These are phyloP conservation scores for Monilinia fructigena DNA, from an alignment of 2,329 filamentous ascomycete genomes.

Conservation along the genomic window DNA sequence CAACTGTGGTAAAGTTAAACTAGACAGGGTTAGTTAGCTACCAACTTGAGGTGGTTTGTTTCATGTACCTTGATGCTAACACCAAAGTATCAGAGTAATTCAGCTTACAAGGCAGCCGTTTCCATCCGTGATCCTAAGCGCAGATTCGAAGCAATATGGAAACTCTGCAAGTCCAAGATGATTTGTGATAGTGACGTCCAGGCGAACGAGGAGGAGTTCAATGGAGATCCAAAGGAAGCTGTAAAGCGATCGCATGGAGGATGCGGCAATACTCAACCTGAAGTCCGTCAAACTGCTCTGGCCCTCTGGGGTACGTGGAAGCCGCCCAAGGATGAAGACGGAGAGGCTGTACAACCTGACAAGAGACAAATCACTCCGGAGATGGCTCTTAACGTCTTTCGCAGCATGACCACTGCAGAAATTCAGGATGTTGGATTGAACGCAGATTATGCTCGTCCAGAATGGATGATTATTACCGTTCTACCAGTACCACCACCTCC, in stretches of 20 bases:
- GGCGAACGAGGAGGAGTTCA: slow-evolving; percentile 66
- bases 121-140: slow-evolving; percentile 87
- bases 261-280: slow-evolving; percentile 87
- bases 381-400: slow-evolving; percentile 82
- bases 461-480: slow-evolving; percentile 98
- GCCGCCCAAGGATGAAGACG: slow-evolving; percentile 71
- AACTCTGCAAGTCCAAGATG: slow-evolving; percentile 84
- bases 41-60: slow-evolving; percentile 55
- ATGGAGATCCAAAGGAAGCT: slow-evolving; percentile 55
- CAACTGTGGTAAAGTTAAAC: slow-evolving; percentile 96
- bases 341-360: slow-evolving; percentile 65
- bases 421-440: slow-evolving; percentile 87
- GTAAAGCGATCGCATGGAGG: slow-evolving; percentile 70
- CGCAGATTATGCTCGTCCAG: slow-evolving; percentile 89
- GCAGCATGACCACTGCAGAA: slow-evolving; percentile 77
- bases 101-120: slow-evolving; percentile 79
- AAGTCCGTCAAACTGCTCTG: slow-evolving; percentile 82
- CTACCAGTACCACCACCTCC: slow-evolving; percentile 93
- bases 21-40: slow-evolving; percentile 88
- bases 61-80: slow-evolving; percentile 60
- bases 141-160: slow-evolving; percentile 91
- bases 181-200: slow-evolving; percentile 78
- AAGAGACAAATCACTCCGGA: slow-evolving; percentile 81
- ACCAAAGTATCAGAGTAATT: slow-evolving; percentile 67
- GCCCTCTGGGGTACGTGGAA: slow-evolving; percentile 78